These are phyloP conservation scores for Annulohypoxylon truncatum DNA, from an alignment of 2,329 filamentous ascomycete species.

Conservation along the genomic window DNA sequence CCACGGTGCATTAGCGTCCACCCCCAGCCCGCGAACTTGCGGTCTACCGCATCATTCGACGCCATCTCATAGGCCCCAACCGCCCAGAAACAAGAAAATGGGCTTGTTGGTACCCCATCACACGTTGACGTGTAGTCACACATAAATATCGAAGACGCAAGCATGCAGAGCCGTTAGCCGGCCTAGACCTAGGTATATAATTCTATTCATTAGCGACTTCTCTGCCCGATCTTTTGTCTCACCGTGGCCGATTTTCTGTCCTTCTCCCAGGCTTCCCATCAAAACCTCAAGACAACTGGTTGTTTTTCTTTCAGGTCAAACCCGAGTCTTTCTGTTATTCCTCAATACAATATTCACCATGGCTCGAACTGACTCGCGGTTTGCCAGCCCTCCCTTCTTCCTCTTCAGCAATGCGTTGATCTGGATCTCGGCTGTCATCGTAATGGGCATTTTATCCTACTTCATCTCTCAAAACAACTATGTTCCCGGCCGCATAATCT, in stretches of 20 bases:
- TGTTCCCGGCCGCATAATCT: slow-evolving; percentile 46
- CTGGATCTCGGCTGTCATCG: slow-evolving; percentile 52
- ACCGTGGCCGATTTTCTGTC: background rate
- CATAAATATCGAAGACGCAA: slow-evolving; percentile 17
- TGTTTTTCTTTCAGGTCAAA: background rate
- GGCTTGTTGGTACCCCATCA: slow-evolving; percentile 20
- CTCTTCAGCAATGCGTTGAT: slow-evolving; percentile 46
- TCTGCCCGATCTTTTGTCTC: background rate
- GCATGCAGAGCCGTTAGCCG: slow-evolving; percentile 17
- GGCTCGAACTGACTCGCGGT: slow-evolving; percentile 30
- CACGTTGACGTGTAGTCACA: slow-evolving; percentile 36
- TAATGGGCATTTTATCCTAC: slow-evolving; percentile 52
- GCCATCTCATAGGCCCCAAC: slow-evolving; percentile 13
- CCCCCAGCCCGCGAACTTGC: slow-evolving; percentile 38
- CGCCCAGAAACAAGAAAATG: slow-evolving; percentile 28
- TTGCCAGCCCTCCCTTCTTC: slow-evolving; percentile 44
- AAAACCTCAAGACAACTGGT: background rate
- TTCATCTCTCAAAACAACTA: slow-evolving; percentile 40
- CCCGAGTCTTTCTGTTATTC: background rate
- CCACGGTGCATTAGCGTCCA: slow-evolving; percentile 36
- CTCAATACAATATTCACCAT: slow-evolving; percentile 17
- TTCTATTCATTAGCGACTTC: slow-evolving; percentile 10
- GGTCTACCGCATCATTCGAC: slow-evolving; percentile 24
- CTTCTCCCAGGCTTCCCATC: background rate
- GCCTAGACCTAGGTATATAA: background rate